Conservation (phyloP, 345 rosid species). For the Clarkia xantiana region DNA sequence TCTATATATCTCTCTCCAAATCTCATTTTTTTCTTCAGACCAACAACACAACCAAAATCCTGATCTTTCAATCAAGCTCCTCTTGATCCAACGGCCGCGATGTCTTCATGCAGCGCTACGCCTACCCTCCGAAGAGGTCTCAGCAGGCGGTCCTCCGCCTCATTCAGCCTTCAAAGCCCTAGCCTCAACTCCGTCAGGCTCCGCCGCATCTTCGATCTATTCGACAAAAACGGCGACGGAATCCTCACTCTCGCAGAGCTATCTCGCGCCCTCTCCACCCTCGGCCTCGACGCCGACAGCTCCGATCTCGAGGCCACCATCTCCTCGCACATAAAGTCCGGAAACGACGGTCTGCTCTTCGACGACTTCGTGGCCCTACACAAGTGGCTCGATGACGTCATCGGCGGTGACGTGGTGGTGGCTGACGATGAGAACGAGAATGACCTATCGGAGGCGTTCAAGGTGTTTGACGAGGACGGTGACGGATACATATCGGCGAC, state of each 20-base stretch:
- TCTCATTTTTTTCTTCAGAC: too few relatives aligned
- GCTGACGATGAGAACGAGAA: constrained; percentile 31
- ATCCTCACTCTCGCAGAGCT: constrained; percentile 51
- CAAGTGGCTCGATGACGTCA: constrained; percentile 32
- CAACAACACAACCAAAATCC: too few relatives aligned
- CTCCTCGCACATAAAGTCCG: constrained; percentile 35
- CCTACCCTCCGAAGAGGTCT: too few relatives aligned
- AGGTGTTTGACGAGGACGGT: constrained; percentile 82
- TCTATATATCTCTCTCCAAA: too few relatives aligned
- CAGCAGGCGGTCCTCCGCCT: constrained; percentile 8
- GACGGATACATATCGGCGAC: constrained; percentile 72
- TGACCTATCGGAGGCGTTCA: constrained; percentile 78
- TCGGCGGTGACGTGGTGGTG: constrained; percentile 10
- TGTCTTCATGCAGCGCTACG: too few relatives aligned
- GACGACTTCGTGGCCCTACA: constrained; percentile 58
- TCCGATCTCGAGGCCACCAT: constrained; percentile 45
- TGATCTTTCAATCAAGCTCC: too few relatives aligned
- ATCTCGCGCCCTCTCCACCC: constrained; percentile 42
- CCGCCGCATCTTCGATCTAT: constrained; percentile 60
- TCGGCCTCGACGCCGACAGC: constrained; percentile 53
- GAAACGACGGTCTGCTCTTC: constrained; percentile 38
- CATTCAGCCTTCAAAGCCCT: constrained; percentile 47
- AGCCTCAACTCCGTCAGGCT: constrained; percentile 61
- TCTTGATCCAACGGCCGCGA: too few relatives aligned
- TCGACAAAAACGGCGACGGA: constrained; percentile 70